Evolutionary conservation across 2,329 filamentous ascomycete species (phyloP).

Genomic region (Amauroascus verrucosus): DNA sequence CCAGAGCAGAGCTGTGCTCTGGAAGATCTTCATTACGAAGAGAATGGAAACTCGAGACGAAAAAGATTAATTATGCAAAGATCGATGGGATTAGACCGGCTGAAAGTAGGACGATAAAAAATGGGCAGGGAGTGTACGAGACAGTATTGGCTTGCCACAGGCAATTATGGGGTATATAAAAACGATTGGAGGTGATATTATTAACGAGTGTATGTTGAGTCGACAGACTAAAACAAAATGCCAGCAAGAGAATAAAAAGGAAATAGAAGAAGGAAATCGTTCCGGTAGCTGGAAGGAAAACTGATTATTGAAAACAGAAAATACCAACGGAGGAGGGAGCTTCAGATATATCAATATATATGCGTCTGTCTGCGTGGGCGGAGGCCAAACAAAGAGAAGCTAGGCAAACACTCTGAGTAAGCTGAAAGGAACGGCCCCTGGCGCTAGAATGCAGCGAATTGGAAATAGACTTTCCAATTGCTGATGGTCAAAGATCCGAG

Average conservation of each 20-base stretch:
- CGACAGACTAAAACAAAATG: conserved; percentile 3
- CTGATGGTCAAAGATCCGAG: neutral
- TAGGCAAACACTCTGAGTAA: neutral
- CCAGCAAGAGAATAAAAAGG: neutral
- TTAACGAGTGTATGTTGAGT: conserved; percentile 10
- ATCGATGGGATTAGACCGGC: neutral
- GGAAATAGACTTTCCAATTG: neutral
- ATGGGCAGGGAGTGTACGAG: neutral
- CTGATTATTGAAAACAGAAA: neutral
- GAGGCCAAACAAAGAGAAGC: neutral
- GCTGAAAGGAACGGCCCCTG: conserved; percentile 3
- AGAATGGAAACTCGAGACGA: neutral
- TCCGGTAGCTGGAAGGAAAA: neutral
- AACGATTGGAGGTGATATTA: neutral
- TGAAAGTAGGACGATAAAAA: neutral
- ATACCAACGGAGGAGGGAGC: neutral
- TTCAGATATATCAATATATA: conserved; percentile 7
- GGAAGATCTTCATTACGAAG: conserved; percentile 20
- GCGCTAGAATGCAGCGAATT: conserved; percentile 5
- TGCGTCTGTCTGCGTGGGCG: neutral
- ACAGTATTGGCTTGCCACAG: conserved; percentile 9
- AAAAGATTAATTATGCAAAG: neutral
- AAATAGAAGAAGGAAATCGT: neutral
- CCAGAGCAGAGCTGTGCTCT: conserved; percentile 16
- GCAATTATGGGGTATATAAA: conserved; percentile 7